Percentiles rank a stretch among this genome's conserved stretches.
These are phyloP conservation scores for Phyllostachys edulis DNA, from an alignment of 176 grass and related monocot genomes.

Conservation along the genomic window DNA sequence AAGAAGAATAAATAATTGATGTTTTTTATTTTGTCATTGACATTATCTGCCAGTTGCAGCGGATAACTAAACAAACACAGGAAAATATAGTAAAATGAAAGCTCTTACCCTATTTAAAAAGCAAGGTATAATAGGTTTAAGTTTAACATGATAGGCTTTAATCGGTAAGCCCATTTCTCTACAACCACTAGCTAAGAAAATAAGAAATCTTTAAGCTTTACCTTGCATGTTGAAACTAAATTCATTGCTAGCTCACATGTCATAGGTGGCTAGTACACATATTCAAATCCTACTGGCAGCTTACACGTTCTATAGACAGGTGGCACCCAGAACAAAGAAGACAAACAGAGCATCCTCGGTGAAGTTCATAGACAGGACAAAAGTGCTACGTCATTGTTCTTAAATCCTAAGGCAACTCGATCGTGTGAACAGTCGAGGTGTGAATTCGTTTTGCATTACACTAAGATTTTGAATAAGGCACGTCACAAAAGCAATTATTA, in stretches of 20 bases:
- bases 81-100: not conserved
- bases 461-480: not conserved
- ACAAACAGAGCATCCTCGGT: not conserved
- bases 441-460: not conserved
- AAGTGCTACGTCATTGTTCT: slow-evolving; percentile 24
- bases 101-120: not conserved
- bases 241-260: not conserved
- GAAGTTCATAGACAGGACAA: not conserved
- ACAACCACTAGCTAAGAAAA: not conserved
- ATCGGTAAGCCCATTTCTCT: not conserved
- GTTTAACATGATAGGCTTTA: not conserved
- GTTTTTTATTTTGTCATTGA: not conserved
- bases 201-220: not conserved
- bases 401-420: slow-evolving; percentile 21
- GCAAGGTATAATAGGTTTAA: not conserved
- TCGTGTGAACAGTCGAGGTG: not conserved
- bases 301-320: not conserved
- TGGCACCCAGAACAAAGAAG: not conserved
- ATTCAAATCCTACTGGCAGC: not conserved
- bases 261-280: not conserved
- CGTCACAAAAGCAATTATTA: not conserved
- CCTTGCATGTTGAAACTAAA: slow-evolving; percentile 8
- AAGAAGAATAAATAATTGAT: not conserved
- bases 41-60: not conserved
- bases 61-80: not conserved